Conservation (phyloP, 2,329 filamentous ascomycete genomes). For the Acrodontium crateriforme region DNA sequence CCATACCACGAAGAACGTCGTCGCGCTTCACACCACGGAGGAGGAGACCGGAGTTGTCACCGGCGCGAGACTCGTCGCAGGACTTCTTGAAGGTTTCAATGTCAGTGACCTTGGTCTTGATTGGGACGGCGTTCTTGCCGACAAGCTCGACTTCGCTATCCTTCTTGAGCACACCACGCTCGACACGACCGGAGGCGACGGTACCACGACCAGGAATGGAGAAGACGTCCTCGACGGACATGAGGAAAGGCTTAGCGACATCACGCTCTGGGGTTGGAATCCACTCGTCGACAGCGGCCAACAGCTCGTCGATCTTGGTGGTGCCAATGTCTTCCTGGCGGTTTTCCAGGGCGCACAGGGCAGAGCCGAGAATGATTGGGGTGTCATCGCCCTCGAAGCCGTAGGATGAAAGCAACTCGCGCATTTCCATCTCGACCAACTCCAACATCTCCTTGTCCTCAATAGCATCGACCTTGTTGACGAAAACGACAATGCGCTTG, state of each 20-base stretch:
- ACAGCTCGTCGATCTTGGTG: conserved; percentile 79
- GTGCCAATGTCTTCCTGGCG: conserved; percentile 76
- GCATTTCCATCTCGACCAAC: conserved; percentile 99
- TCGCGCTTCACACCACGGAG: conserved; percentile 93
- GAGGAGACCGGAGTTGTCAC: conserved; percentile 95
- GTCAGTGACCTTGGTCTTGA: conserved; percentile 99
- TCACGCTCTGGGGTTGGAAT: conserved; percentile 92
- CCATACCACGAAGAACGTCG: conserved; percentile 90
- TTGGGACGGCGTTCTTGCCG: conserved; percentile 64
- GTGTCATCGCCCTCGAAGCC: conserved; percentile 98
- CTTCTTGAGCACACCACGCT: conserved; percentile 87
- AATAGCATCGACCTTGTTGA: conserved; percentile 97
- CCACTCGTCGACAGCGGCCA: conserved; percentile 83
- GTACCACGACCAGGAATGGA: conserved; percentile 71
- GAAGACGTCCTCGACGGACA: conserved; percentile 71
- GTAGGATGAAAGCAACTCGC: conserved; percentile 82
- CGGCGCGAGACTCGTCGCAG: conserved; percentile 87
- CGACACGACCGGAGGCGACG: conserved; percentile 90
- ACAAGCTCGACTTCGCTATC: conserved; percentile 91
- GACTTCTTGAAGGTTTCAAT: conserved; percentile 99
- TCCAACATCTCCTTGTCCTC: conserved; percentile 99
- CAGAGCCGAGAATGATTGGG: conserved; percentile 92
- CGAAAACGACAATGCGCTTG: conserved; percentile 95
- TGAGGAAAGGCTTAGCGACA: conserved; percentile 96
- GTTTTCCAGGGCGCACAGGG: conserved; percentile 82